Evolutionary conservation across 129 eudicot genomes (phyloP), one percentile per base, ranked within the genome.

Genomic region (Artemisia argyi): DNA sequence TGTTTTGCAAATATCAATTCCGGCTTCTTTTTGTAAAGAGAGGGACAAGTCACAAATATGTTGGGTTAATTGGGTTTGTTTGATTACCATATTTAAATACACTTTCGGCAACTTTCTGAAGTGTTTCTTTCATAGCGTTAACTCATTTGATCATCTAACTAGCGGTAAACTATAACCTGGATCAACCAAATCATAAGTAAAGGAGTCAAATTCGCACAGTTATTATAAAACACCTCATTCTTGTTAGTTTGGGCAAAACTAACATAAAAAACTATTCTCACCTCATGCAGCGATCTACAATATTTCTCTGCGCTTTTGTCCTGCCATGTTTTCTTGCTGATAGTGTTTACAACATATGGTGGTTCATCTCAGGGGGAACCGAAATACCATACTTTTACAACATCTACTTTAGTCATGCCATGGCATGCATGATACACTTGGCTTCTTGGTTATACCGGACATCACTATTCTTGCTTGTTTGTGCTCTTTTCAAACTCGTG

Each of bases 391-490:
- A 86, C 69, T 67, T 82, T 0, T 71, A 75, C 82, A 86, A 88
- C 61, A 68, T 75, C 13, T 78, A 73, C 58, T 16, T 86, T 58
- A 88, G 93, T 85, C 73, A 88, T 57, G 48, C 60, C 17, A 18
- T 86, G 13, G 81, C 81, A 15, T 88, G 92, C 80, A 17, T 65
- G 47, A 56, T 86, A 46, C 72, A 82, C 67, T 66, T 83, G 75
- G 65, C 74, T 35, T 88, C 93, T 0, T 91, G 91, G 96, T 76
- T 91, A 57, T 91, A 91, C 47, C 82, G 96, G 12, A 79, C 87
- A 61, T 82, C 91, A 2, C 73, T 91, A 10, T 88, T 86, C 80
- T 85, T 85, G 72, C 83, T 89, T 11, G 92, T 85, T 13, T 92
- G 96, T 39, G 83, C 87, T 61, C 92, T 92, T 32, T 92, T 83